Evolutionary conservation across 202 grass and related monocot species (phyloP), one percentile per base, ranked within the genome.

Genomic region (Bolboschoenoplectus hybrid): DNA sequence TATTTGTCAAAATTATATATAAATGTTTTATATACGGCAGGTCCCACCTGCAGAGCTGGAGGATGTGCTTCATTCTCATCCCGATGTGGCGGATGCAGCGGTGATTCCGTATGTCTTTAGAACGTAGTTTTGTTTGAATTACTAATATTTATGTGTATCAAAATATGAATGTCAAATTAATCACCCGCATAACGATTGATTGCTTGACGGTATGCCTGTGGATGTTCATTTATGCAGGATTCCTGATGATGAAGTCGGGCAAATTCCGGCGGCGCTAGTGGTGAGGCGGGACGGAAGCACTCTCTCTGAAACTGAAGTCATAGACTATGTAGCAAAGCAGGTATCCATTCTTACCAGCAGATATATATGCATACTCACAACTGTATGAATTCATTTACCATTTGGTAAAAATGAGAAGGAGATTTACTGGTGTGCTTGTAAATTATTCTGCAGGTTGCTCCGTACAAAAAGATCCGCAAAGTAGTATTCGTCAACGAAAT

Each of bases 21-120:
- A 2, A 1, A n/a, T 49, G 63, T 52, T 56, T 9, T 50, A 9
- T 26, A 78, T 5, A 6, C 14, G 80, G 19, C 80, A 97, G 94
- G 92, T 97, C 82, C 78, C 91, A 17, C 94, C 94, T 49, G 94
- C 92, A n/a, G 94, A 97, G 87, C 81, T 97, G 43, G 94, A 97
- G 82, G 78, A 85, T 69, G 83, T 97, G 61, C 91, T 97, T 38
- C 92, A 92, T 2, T 85, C 89, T 0, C 12, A 87, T 55, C 92
- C 91, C 8, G 91, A 85, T 55, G 66, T 97, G 76, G 38, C 64
- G 0, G 94, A 97, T 61, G 86, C 86, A 69, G 94, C 92, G 1
- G 94, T 97, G 6, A 40, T 97, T 72, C 88, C 92, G 94, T 97
- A 81, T 73, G 92, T 68, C 17, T 1, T 7, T 62, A 19, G 58